Percentiles rank a stretch among this genome's conserved stretches.
Evolutionary conservation across 345 rosid species (phyloP).

Genomic region (Eutrema heterophyllum): DNA sequence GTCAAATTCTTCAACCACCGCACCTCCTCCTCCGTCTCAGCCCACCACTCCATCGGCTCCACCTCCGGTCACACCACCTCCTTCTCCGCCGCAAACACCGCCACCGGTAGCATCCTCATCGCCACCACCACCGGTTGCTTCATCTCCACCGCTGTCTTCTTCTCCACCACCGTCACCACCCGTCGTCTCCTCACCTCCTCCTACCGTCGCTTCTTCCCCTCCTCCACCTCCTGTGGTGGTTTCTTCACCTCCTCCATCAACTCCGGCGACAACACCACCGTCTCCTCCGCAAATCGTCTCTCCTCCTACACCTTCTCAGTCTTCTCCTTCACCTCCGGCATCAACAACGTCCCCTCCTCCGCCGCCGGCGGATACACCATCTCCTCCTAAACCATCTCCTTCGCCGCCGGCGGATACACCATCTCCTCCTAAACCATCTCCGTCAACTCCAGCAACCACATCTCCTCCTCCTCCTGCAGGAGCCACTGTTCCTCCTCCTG

Average conservation of each 20-base stretch:
- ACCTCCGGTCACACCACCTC: constrained; percentile 41
- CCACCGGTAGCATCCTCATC: constrained; percentile 40
- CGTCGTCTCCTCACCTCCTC: constrained; percentile 43
- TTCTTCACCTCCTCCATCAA: constrained; percentile 35
- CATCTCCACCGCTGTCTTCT: constrained; percentile 41
- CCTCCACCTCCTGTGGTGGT: constrained; percentile 27
- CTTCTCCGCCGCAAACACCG: constrained; percentile 42
- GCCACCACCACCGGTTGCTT: constrained; percentile 41
- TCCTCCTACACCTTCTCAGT: constrained; percentile 41
- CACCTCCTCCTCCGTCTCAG: constrained; percentile 42
- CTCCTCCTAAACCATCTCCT: constrained; percentile 37
- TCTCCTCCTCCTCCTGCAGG: constrained; percentile 52
- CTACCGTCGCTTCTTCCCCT: constrained; percentile 40
- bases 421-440: constrained; percentile 41
- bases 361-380: constrained; percentile 36
- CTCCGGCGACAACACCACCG: constrained; percentile 48
- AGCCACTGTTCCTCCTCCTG: constrained; percentile 42
- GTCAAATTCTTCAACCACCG: constrained; percentile 36
- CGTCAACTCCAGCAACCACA: constrained; percentile 35
- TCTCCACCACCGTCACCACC: constrained; percentile 47
- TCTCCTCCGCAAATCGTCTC: constrained; percentile 49
- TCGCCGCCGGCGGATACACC: constrained; percentile 42
- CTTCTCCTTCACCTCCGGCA: constrained; percentile 34
- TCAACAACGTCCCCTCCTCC: constrained; percentile 30
- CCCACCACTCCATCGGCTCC: constrained; percentile 43